Base-by-base conservation (phyloP, 1,284 basidiomycete genomes). In the Cutaneotrichosporon sp. region DNA sequence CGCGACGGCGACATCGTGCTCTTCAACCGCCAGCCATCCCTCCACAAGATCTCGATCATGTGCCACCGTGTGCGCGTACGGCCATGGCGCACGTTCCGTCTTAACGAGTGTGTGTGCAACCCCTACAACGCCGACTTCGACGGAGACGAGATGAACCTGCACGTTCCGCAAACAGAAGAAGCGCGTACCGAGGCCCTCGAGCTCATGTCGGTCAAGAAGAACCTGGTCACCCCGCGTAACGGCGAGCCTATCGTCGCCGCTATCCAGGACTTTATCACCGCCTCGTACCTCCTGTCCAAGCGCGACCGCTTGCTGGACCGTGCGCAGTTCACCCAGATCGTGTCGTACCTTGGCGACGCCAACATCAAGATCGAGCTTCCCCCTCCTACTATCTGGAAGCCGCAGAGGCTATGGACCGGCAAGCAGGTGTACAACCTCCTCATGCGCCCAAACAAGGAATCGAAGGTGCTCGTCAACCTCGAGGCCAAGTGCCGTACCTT, bases 61-160 rank as follows among this genome's bases (percentile, higher is more conserved):
- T 97, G 94, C 76, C 97, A 99, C 82, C 84, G 94, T 67, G 95
- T 89, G 68, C 72, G 85, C 70, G 87, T 99, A 59, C 85, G 97
- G 33, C 97, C 97, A 38, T 99, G 97, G 97, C 83, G 95, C 68
- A 94, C 97, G 1, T 97, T 99, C 83, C 87, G 97, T 53, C 83
- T 99, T 61, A 99, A 99, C 77, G 97, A 99, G 79, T 99, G 97
- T 86, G 97, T 97, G 10, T 99, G 97, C 80, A 95, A 93, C 56
- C 97, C 97, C 2, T 99, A 99, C 82, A 98, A 98, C 75, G 97
- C 97, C 58, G 97, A 99, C 82, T 99, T 99, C 73, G 97, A 99
- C 76, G 97, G 97, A 67, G 97, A 99, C 78, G 97, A 99, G 80
- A 99, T 99, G 97, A 99, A 99, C 80, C 84, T 99, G 72, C 95